Percentiles rank a stretch among this genome's conserved stretches.
Conservation (phyloP, 2,329 filamentous ascomycete genomes). For the Talaromyces sp. region DNA sequence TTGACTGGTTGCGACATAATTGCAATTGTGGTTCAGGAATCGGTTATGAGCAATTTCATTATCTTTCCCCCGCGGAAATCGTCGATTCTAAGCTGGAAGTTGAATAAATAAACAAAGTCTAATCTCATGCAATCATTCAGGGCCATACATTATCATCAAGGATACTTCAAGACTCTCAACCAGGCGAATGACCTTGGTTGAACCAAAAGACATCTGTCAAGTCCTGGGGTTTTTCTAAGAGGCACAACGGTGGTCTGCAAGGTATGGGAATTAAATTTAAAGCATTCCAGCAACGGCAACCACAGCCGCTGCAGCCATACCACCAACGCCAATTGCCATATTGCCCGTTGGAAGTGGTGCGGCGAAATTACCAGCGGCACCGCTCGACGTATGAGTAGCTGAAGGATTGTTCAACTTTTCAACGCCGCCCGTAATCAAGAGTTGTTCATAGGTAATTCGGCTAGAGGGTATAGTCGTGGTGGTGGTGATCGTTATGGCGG, state of each 20-base stretch:
- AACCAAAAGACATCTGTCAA: neutral
- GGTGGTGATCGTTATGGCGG: constrained; percentile 9
- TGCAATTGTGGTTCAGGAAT: neutral
- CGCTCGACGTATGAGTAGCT: constrained; percentile 16
- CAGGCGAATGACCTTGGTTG: neutral
- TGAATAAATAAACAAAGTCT: too few species aligned
- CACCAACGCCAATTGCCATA: constrained; percentile 17
- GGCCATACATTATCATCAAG: neutral
- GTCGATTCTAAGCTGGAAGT: neutral
- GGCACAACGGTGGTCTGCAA: too few species aligned
- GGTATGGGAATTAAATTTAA: neutral
- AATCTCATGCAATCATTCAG: neutral
- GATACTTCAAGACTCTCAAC: neutral
- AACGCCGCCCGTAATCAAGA: constrained; percentile 21
- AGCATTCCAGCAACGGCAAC: constrained; percentile 34
- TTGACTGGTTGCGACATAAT: neutral
- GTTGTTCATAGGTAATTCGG: constrained; percentile 17
- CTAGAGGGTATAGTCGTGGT: constrained; percentile 2
- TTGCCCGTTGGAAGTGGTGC: constrained; percentile 12
- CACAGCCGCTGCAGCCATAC: constrained; percentile 31
- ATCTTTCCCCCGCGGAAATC: neutral
- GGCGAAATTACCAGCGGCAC: constrained; percentile 7
- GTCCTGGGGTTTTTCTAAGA: neutral
- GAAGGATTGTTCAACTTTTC: constrained; percentile 20
- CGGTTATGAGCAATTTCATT: neutral